Percentiles rank a stretch among this genome's conserved stretches.
Conservation (phyloP, 176 grass and related monocot species). For the Raddia guianensis region DNA sequence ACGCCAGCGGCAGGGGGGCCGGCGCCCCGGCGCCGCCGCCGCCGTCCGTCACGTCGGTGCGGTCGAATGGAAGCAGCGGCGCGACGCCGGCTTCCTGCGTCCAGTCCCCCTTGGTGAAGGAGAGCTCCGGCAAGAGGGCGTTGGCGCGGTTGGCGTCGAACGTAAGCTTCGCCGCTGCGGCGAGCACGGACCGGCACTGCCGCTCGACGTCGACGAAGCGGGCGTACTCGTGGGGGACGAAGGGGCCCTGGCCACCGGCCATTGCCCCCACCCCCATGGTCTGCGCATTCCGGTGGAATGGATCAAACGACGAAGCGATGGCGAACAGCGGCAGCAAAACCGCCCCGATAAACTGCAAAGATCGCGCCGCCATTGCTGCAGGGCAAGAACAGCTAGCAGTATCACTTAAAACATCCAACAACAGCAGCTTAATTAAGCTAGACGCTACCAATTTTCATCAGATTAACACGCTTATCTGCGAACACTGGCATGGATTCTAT, state of each 20-base stretch:
- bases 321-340: slow-evolving; percentile 33
- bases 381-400: background rate
- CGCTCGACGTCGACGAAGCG: slow-evolving; percentile 63
- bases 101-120: slow-evolving; percentile 76
- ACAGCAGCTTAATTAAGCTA: background rate
- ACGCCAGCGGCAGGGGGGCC: slow-evolving; percentile 41
- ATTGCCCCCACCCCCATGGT: slow-evolving; percentile 17
- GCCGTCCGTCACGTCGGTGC: slow-evolving; percentile 38
- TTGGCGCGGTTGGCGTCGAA: slow-evolving; percentile 65
- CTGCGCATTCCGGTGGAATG: slow-evolving; percentile 10
- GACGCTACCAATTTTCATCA: background rate
- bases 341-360: background rate
- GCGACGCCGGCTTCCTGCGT: slow-evolving; percentile 40
- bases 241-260: slow-evolving; percentile 17
- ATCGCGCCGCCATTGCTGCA: slow-evolving; percentile 27
- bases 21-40: background rate
- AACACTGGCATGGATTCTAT: background rate
- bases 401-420: background rate
- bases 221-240: slow-evolving; percentile 60
- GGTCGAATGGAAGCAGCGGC: slow-evolving; percentile 71
- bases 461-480: background rate
- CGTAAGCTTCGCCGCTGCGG: slow-evolving; percentile 41
- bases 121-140: slow-evolving; percentile 59
- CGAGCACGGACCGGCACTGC: slow-evolving; percentile 59
- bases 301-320: slow-evolving; percentile 34